Percentiles rank a stretch among this genome's conserved stretches.
phyloP scores from a whole-genome alignment of 1,139 yeast genomes.

The Groenewaldozyma sp. region DNA sequence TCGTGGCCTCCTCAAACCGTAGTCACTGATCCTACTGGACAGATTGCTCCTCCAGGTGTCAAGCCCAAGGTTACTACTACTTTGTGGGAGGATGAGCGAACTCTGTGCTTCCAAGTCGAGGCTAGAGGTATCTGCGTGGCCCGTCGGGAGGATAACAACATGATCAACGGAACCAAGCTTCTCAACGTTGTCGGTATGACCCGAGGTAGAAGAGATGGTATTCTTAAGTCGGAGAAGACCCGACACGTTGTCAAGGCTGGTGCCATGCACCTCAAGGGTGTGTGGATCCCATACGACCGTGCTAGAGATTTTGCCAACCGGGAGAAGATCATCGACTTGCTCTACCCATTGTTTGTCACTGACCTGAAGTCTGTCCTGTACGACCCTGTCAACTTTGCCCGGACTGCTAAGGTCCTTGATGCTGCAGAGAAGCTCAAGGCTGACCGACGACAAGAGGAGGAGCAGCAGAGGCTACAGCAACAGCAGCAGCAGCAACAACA shows the following conservation, averaged over 20 bases:
- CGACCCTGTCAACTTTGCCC: slow-evolving; percentile 29
- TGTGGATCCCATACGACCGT: slow-evolving; percentile 76
- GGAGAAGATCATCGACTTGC: background rate
- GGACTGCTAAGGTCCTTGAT: slow-evolving; percentile 26
- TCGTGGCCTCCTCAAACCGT: too few relatives aligned
- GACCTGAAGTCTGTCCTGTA: slow-evolving; percentile 65
- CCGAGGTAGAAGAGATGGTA: slow-evolving; percentile 92
- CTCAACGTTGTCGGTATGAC: slow-evolving; percentile 92
- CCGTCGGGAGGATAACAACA: slow-evolving; percentile 82
- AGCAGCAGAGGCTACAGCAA: slow-evolving; percentile 12
- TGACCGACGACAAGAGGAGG: slow-evolving; percentile 11
- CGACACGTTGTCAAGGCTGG: slow-evolving; percentile 94
- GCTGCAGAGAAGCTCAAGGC: slow-evolving; percentile 24
- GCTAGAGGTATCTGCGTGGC: slow-evolving; percentile 88
- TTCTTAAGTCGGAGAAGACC: slow-evolving; percentile 76
- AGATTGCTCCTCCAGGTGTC: slow-evolving; percentile 49
- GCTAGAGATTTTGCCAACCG: slow-evolving; percentile 4
- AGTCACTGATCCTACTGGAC: slow-evolving; percentile 43
- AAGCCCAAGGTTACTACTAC: slow-evolving; percentile 89
- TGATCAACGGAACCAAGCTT: slow-evolving; percentile 92
- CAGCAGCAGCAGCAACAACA: slow-evolving; percentile 11
- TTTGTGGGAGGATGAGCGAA: slow-evolving; percentile 95
- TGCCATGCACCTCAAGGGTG: slow-evolving; percentile 94
- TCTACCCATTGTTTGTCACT: slow-evolving; percentile 65
- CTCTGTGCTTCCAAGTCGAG: slow-evolving; percentile 90